phyloP scores from a whole-genome alignment of 108 stramenopile species.

The Cyclotella distinguenda region DNA sequence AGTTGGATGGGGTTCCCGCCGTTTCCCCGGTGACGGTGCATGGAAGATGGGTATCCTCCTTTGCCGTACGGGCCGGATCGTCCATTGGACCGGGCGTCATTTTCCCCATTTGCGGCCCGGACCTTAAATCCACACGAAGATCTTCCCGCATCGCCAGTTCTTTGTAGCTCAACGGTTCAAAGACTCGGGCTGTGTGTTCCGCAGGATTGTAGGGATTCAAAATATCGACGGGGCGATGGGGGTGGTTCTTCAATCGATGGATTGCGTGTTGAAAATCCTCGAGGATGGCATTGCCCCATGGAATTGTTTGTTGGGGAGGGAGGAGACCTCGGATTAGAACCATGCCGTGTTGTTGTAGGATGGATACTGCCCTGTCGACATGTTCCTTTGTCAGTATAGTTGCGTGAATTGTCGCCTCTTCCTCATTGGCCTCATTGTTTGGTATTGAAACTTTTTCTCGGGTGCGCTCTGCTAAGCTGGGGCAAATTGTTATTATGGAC shows the following conservation, averaged over 20 bases:
- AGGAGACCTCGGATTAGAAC: constrained; percentile 60
- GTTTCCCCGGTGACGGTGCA: constrained; percentile 32
- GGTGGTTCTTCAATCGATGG: constrained; percentile 43
- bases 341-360: constrained; percentile 57
- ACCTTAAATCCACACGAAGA: constrained; percentile 72
- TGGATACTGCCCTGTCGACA: constrained; percentile 43
- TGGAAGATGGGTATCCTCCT: constrained; percentile 11
- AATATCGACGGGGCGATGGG: constrained; percentile 56
- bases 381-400: constrained; percentile 49
- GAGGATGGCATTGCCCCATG: constrained; percentile 65
- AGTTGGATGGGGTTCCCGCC: constrained; percentile 10
- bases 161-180: constrained; percentile 66
- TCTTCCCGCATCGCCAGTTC: constrained; percentile 90
- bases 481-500: constrained; percentile 17
- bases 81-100: constrained; percentile 32
- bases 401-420: constrained; percentile 31
- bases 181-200: not conserved
- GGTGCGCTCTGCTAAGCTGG: constrained; percentile 34
- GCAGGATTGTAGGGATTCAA: constrained; percentile 47
- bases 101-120: constrained; percentile 56
- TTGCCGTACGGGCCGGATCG: not conserved
- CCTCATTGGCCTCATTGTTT: constrained; percentile 2
- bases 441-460: constrained; percentile 7
- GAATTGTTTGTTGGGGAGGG: constrained; percentile 45
- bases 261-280: constrained; percentile 62